These are phyloP conservation scores for Paracamarosporium sp. DNA, from an alignment of 2,329 filamentous ascomycete genomes.

Conservation along the genomic window DNA sequence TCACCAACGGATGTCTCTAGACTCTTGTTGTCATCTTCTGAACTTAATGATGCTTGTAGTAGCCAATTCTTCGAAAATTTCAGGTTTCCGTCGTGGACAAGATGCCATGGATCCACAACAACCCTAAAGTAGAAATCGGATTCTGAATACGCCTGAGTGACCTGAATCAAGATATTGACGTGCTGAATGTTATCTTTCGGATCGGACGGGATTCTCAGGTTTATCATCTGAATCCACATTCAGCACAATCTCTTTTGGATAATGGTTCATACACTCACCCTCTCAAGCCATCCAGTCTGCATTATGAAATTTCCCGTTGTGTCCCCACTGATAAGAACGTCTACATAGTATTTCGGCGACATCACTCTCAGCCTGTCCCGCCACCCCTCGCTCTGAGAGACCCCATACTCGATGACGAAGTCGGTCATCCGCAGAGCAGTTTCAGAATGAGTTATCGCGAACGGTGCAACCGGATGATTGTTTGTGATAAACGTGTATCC, in stretches of 20 bases:
- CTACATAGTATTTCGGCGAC: conserved; percentile 2
- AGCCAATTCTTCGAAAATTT: not conserved
- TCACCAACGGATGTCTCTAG: too few relatives aligned
- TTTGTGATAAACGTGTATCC: not conserved
- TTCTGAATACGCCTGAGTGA: not conserved
- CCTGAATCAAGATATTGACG: not conserved
- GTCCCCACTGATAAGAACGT: not conserved
- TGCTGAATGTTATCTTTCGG: not conserved
- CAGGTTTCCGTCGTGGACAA: not conserved
- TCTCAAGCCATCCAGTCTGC: not conserved
- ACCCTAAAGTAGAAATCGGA: not conserved
- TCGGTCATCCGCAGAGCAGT: not conserved
- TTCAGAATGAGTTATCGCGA: not conserved
- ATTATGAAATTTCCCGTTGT: not conserved
- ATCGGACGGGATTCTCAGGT: not conserved
- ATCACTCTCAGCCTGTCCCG: not conserved
- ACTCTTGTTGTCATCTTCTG: too few relatives aligned
- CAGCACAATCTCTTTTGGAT: not conserved
- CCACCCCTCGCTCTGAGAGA: not conserved
- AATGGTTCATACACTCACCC: not conserved
- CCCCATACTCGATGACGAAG: not conserved
- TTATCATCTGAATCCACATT: not conserved
- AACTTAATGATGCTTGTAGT: not conserved
- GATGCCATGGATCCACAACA: not conserved
- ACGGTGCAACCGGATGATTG: not conserved